Evolutionary conservation across 2,329 filamentous ascomycete genomes (phyloP).

Genomic region (Neofusicoccum laricinum): DNA sequence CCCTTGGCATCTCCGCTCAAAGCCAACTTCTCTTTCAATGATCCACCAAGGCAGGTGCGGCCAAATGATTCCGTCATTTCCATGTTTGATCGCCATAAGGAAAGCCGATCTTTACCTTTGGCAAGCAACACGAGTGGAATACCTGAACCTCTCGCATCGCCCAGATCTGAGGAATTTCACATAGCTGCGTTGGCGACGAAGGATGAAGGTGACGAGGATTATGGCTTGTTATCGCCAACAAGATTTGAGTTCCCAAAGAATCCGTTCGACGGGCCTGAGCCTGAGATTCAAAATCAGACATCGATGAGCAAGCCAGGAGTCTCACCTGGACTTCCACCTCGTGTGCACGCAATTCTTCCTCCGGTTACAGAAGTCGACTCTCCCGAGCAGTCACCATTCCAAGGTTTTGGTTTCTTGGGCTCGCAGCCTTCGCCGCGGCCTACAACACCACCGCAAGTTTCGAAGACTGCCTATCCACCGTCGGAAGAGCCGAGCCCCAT

Average conservation of each 20-base stretch:
- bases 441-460: background rate
- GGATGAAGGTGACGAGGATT: slow-evolving; percentile 34
- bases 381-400: slow-evolving; percentile 11
- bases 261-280: slow-evolving; percentile 24
- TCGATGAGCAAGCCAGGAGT: background rate
- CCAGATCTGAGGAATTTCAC: slow-evolving; percentile 37
- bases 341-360: slow-evolving; percentile 16
- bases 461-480: background rate
- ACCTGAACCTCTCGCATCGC: slow-evolving; percentile 29
- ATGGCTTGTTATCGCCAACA: slow-evolving; percentile 38
- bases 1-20: slow-evolving; percentile 10
- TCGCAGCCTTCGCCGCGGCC: slow-evolving; percentile 2
- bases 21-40: slow-evolving; percentile 11
- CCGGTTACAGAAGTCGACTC: slow-evolving; percentile 1
- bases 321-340: background rate
- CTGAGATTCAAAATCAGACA: background rate
- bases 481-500: slow-evolving; percentile 16
- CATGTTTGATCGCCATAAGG: slow-evolving; percentile 10
- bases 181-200: slow-evolving; percentile 27
- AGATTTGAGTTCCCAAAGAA: slow-evolving; percentile 39
- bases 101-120: background rate
- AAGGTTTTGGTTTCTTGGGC: slow-evolving; percentile 14
- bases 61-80: slow-evolving; percentile 17
- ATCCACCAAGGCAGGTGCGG: slow-evolving; percentile 5
- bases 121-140: background rate